Conservation (phyloP, 768 basidiomycete genomes). For the Phylloporus sp. region DNA sequence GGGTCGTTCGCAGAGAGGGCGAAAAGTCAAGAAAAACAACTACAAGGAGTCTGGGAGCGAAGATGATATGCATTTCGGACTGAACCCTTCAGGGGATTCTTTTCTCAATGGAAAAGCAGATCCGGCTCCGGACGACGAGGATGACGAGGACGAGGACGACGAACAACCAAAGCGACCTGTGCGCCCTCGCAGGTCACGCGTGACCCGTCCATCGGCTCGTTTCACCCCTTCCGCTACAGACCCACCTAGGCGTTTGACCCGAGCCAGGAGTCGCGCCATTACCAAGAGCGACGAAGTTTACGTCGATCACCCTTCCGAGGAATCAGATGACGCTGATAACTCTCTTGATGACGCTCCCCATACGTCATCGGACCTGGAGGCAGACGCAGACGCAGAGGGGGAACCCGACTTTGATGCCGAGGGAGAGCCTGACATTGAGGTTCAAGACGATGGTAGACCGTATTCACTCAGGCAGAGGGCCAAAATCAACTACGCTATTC, state of each 20-base stretch:
- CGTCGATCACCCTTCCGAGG: slow-evolving; percentile 45
- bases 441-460: slow-evolving; percentile 35
- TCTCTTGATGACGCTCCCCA: slow-evolving; percentile 54
- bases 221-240: neutral
- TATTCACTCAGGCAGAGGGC: slow-evolving; percentile 64
- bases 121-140: slow-evolving; percentile 26
- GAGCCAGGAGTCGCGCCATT: slow-evolving; percentile 21
- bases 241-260: slow-evolving; percentile 16
- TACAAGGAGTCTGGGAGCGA: slow-evolving; percentile 48
- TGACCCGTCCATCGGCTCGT: slow-evolving; percentile 22
- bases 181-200: slow-evolving; percentile 21
- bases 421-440: slow-evolving; percentile 37
- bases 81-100: slow-evolving; percentile 4
- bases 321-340: slow-evolving; percentile 53
- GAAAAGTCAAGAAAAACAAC: slow-evolving; percentile 35
- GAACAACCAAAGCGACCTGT: slow-evolving; percentile 15
- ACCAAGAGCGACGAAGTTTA: slow-evolving; percentile 51
- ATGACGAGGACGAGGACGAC: slow-evolving; percentile 28
- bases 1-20: slow-evolving; percentile 36
- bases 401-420: slow-evolving; percentile 40
- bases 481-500: slow-evolving; percentile 76
- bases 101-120: slow-evolving; percentile 20
- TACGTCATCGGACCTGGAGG: slow-evolving; percentile 36
- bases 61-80: slow-evolving; percentile 31
- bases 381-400: slow-evolving; percentile 34